These are phyloP conservation scores for Scutellaria baicalensis DNA, from an alignment of 257 asterid species.

Conservation along the genomic window DNA sequence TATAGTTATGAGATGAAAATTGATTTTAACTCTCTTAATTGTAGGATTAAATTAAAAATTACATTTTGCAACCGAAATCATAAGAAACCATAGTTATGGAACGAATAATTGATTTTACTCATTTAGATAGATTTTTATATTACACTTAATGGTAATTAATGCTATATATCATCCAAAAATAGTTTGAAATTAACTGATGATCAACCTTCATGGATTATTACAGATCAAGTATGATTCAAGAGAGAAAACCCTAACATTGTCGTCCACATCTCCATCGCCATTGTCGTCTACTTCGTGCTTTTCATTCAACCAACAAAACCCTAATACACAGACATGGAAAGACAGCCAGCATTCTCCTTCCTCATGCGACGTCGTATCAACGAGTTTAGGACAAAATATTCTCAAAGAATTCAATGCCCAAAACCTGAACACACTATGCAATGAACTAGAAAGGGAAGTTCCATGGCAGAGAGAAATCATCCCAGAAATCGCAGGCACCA, in stretches of 20 bases:
- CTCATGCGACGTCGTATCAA: constrained; percentile 45
- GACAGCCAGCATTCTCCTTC: constrained; percentile 31
- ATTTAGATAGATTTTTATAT: too few relatives aligned
- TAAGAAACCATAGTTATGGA: too few relatives aligned
- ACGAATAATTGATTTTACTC: too few relatives aligned
- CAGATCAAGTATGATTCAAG: constrained; percentile 18
- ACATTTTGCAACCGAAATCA: too few relatives aligned
- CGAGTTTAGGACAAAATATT: constrained; percentile 26
- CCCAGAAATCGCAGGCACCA: constrained; percentile 41
- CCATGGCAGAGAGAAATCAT: constrained; percentile 54
- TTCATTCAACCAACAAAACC: constrained; percentile 32
- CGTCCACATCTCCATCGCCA: constrained; percentile 40
- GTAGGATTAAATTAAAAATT: too few relatives aligned
- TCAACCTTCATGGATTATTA: too few relatives aligned
- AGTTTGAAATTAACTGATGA: too few relatives aligned
- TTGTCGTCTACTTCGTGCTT: constrained; percentile 44
- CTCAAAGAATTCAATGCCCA: constrained; percentile 41
- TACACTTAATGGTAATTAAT: too few relatives aligned
- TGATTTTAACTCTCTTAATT: too few relatives aligned
- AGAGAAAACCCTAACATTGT: constrained; percentile 39
- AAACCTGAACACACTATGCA: constrained; percentile 46
- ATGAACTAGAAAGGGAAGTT: constrained; percentile 50
- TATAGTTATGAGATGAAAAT: too few relatives aligned
- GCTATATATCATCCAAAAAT: too few relatives aligned
- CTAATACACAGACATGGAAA: constrained; percentile 10